Base-by-base conservation (phyloP, 2,329 filamentous ascomycete genomes). In the Diaporthe eres region DNA sequence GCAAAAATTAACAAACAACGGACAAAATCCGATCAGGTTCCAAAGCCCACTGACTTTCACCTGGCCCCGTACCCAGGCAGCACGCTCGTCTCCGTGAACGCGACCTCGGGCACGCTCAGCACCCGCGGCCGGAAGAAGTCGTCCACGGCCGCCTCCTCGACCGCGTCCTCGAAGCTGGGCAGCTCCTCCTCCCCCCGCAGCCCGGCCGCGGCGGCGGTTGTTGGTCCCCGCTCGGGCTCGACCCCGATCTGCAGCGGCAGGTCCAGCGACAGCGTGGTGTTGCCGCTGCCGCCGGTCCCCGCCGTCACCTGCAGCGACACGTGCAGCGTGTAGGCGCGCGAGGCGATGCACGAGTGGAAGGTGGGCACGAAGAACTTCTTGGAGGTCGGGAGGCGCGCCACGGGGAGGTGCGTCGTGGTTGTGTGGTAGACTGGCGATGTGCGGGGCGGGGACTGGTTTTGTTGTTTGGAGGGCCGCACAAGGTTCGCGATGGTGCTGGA, bases 301-400 rank as follows among this genome's bases (percentile, higher is more conserved):
- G 85, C 83, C 8, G 79, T 76, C 13, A 86, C 71, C 9, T 83
- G 84, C 8, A 91, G 79, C 19, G 83, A 82, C 57, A 89, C 78
- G 78, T 87, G 86, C 42, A 91, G 80, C 6, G 87, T 85, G 81
- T 92, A 92, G n/a, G 87, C 86, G 37, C 90, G 87, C 10, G 88
- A 89, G 51, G 86, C 83, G 80, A 91, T 87, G 83, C 90, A 92
- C 12, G 87, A 88, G 83, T 91, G 88, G 80, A 91, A 92, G 7
- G 88, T 89, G 0, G 90, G 90, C 31, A 91, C 77, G 78, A 91
- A 89, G 12, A 86, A 84, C 80, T 87, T 89, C 79, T 85, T 87
- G 39, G 82, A 80, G 12, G 83, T 81, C 5, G 89, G 88, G 44
- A 91, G 80, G 34, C 47, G 65, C 22, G 82, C 80, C 75, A 92